Conservation (phyloP, 805 yeast species). For the Candida endomychidarum region DNA sequence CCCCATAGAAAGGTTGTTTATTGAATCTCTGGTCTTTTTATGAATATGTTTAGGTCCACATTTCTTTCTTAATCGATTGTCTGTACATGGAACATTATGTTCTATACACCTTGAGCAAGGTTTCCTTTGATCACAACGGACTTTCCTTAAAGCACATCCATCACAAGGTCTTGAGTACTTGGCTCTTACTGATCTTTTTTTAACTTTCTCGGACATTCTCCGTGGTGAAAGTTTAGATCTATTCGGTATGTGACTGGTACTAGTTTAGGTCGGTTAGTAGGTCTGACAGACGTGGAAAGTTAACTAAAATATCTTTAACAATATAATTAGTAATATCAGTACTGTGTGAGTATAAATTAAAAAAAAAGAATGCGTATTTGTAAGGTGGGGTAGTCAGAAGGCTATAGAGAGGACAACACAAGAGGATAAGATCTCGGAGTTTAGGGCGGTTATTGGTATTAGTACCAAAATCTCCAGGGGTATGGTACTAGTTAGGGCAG, state of each 20-base stretch:
- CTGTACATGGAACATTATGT: slow-evolving; percentile 34
- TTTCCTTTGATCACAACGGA: slow-evolving; percentile 30
- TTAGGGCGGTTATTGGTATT: no score
- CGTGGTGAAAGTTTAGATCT: no score
- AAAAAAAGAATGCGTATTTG: slow-evolving; percentile 5
- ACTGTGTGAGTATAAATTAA: no score
- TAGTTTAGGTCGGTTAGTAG: no score
- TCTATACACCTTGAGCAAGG: slow-evolving; percentile 35
- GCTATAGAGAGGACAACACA: no score
- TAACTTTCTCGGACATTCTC: slow-evolving; percentile 7
- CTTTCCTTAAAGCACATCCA: slow-evolving; percentile 38
- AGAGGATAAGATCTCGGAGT: no score
- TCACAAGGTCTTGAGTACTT: slow-evolving; percentile 39
- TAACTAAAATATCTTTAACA: no score
- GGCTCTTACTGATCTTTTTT: slow-evolving; percentile 17
- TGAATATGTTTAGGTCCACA: slow-evolving; percentile 38
- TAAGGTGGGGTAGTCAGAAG: slow-evolving; percentile 1
- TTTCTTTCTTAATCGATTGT: slow-evolving; percentile 31
- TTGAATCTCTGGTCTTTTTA: slow-evolving; percentile 26
- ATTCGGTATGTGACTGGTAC: no score
- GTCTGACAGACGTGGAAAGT: no score
- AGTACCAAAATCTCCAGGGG: no score
- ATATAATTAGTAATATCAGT: no score
- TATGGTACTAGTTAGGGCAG: no score
- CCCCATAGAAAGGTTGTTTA: slow-evolving; percentile 17